These are phyloP conservation scores for Cutaneotrichosporon cutaneum DNA, from an alignment of 1,284 basidiomycete species.

Conservation along the genomic window DNA sequence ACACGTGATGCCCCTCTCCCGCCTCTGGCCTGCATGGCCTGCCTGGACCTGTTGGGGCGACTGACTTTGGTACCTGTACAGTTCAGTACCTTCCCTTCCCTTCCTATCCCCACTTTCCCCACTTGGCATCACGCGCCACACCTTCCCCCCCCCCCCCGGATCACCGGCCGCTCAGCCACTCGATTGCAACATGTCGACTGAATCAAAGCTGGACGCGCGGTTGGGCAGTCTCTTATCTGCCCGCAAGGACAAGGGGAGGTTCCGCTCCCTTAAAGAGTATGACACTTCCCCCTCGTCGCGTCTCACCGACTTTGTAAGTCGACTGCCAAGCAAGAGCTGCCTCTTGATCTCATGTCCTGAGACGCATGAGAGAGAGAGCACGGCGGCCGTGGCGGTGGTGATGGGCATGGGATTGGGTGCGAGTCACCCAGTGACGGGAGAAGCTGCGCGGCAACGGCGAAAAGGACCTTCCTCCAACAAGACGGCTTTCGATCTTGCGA, in stretches of 20 bases:
- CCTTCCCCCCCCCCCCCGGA: no score
- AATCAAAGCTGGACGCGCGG: slow-evolving; percentile 29
- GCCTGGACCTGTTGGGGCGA: no score
- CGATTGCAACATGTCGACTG: no score
- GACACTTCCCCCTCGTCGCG: slow-evolving; percentile 24
- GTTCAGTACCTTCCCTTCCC: background rate
- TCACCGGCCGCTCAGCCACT: no score
- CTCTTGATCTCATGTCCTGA: no score
- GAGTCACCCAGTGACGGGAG: no score
- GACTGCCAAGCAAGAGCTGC: background rate
- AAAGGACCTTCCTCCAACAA: background rate
- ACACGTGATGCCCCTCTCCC: background rate
- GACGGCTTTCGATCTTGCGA: background rate
- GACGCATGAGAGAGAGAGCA: no score
- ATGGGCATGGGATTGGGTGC: no score
- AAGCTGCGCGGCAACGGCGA: no score
- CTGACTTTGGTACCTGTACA: background rate
- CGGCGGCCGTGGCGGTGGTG: no score
- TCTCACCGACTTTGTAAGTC: slow-evolving; percentile 48
- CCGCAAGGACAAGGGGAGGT: slow-evolving; percentile 39
- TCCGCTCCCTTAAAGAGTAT: slow-evolving; percentile 42
- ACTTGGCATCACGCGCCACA: background rate
- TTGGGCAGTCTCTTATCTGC: slow-evolving; percentile 31
- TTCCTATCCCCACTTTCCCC: background rate
- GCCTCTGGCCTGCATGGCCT: no score